Evolutionary conservation across 371 early-diverging fungal genomes (phyloP).

Genomic region (Basidiobolus meristosporus): DNA sequence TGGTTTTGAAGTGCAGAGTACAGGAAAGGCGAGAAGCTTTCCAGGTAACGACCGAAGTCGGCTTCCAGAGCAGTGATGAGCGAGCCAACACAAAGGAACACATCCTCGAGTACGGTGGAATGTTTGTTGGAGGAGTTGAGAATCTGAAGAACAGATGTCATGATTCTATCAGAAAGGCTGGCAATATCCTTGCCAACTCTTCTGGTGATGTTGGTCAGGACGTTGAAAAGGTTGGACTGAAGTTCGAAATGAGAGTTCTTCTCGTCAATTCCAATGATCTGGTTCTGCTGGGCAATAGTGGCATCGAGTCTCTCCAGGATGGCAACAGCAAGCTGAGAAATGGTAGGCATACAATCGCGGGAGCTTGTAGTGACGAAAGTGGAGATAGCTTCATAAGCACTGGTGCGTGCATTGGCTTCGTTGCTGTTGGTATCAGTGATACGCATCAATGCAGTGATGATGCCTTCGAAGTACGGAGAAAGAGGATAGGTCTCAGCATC

Average conservation of each 20-base stretch:
- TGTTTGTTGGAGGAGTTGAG: conserved; percentile 42
- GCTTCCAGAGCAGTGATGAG: conserved; percentile 59
- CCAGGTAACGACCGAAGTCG: conserved; percentile 75
- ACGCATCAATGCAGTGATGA: conserved; percentile 50
- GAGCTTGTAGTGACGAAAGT: conserved; percentile 46
- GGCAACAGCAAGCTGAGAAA: conserved; percentile 45
- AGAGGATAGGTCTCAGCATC: conserved; percentile 40
- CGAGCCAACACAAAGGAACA: conserved; percentile 75
- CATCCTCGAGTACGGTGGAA: conserved; percentile 80
- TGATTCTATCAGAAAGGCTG: conserved; percentile 64
- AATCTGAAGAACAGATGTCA: conserved; percentile 59
- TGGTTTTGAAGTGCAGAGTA: conserved; percentile 66
- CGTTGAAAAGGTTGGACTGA: conserved; percentile 76
- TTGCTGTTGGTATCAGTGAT: conserved; percentile 39
- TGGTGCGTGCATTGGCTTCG: conserved; percentile 69
- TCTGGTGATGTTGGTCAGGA: conserved; percentile 62
- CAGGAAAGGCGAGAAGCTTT: conserved; percentile 66
- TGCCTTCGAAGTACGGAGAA: conserved; percentile 62
- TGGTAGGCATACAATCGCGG: conserved; percentile 49
- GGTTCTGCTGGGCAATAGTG: conserved; percentile 31
- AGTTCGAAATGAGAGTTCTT: conserved; percentile 61
- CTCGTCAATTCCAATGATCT: conserved; percentile 65
- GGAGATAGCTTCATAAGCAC: conserved; percentile 84
- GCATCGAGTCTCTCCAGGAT: conserved; percentile 60
- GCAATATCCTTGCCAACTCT: conserved; percentile 44